Percentiles rank a stretch among this genome's conserved stretches.
Evolutionary conservation across 441 rosid species (phyloP).

Genomic region (Cnidoscolus chayamansa): DNA sequence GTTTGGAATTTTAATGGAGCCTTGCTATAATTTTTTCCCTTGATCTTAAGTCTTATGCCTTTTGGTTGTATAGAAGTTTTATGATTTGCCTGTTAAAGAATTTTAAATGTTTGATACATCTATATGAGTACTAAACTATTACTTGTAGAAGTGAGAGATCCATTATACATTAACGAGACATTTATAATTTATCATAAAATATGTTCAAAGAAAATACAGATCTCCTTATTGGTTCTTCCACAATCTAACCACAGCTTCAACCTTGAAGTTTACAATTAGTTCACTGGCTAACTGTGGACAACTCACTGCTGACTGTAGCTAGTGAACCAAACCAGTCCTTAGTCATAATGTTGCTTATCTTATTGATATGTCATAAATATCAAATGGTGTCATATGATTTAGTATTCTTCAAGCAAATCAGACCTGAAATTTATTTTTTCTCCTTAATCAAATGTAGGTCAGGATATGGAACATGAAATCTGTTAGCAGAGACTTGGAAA

Average conservation of each 20-base stretch:
- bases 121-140: too few species aligned
- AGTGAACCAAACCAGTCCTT: too few species aligned
- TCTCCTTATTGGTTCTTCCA: too few species aligned
- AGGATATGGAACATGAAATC: slow-evolving; percentile 93
- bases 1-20: not conserved
- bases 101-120: not conserved
- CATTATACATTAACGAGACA: too few species aligned
- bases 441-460: slow-evolving; percentile 45
- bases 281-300: too few species aligned
- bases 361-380: not conserved
- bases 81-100: not conserved
- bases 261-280: too few species aligned
- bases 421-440: not conserved
- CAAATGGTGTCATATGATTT: not conserved
- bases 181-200: too few species aligned
- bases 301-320: too few species aligned
- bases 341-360: not conserved
- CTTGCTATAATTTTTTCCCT: not conserved
- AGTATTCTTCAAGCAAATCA: not conserved
- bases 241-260: too few species aligned
- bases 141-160: too few species aligned
- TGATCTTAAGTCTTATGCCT: not conserved
- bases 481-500: slow-evolving; percentile 57
- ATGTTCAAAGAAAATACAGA: too few species aligned
- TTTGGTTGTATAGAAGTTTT: not conserved